Percentiles rank a stretch among this genome's conserved stretches.
Conservation (phyloP, 2,329 filamentous ascomycete genomes). For the Aspergillus sp. region DNA sequence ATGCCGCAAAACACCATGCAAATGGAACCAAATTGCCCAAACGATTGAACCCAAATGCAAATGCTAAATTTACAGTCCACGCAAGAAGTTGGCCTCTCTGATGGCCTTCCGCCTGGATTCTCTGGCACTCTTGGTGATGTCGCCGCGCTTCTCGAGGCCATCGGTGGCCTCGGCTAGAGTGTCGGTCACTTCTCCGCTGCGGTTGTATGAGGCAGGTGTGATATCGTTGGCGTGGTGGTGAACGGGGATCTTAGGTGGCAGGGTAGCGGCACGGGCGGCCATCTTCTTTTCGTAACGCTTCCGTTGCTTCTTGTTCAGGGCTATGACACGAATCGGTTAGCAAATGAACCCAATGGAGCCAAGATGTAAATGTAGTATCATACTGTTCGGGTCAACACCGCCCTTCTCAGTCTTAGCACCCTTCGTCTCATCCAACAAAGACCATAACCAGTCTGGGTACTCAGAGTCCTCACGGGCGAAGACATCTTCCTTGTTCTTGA, state of each 20-base stretch:
- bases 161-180: constrained; percentile 28
- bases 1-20: constrained; percentile 2
- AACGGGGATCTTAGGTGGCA: constrained; percentile 38
- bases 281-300: constrained; percentile 44
- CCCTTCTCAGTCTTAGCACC: constrained; percentile 26
- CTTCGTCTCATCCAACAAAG: constrained; percentile 34
- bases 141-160: constrained; percentile 32
- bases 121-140: constrained; percentile 42
- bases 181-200: constrained; percentile 15
- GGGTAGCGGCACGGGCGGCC: constrained; percentile 33
- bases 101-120: constrained; percentile 42
- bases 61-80: constrained; percentile 33
- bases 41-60: constrained; percentile 1
- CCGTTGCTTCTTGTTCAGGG: constrained; percentile 44
- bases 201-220: constrained; percentile 34
- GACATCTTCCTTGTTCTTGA: constrained; percentile 43
- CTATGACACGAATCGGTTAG: constrained; percentile 21
- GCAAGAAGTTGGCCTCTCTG: constrained; percentile 45
- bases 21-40: not conserved
- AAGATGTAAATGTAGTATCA: constrained; percentile 9
- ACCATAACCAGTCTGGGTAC: constrained; percentile 47
- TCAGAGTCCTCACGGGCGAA: constrained; percentile 43
- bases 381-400: constrained; percentile 38
- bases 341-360: not conserved
- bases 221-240: constrained; percentile 44